phyloP scores from a whole-genome alignment of 805 yeast genomes.

The Nakazawaea peltata region DNA sequence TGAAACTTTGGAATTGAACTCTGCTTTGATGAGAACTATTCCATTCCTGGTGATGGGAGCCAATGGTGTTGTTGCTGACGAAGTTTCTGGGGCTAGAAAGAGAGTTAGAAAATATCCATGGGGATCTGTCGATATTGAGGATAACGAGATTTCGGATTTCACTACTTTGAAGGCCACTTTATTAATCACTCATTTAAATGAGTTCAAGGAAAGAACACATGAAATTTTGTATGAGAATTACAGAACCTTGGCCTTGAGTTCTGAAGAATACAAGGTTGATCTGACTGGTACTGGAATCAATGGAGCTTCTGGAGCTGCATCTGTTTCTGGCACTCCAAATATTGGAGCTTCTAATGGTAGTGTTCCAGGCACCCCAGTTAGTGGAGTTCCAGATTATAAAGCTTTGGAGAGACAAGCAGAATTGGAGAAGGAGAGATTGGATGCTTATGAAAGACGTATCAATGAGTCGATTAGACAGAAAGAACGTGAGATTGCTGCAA shows the following conservation, averaged over 20 bases:
- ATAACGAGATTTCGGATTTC: slow-evolving; percentile 72
- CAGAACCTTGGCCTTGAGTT: slow-evolving; percentile 68
- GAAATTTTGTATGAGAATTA: slow-evolving; percentile 82
- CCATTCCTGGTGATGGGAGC: slow-evolving; percentile 69
- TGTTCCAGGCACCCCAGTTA: neutral
- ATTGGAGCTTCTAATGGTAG: slow-evolving; percentile 1
- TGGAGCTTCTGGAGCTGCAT: too few species aligned
- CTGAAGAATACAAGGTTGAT: slow-evolving; percentile 9
- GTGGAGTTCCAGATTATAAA: slow-evolving; percentile 19
- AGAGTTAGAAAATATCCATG: slow-evolving; percentile 57
- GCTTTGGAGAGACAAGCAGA: slow-evolving; percentile 86
- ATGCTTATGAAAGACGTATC: slow-evolving; percentile 79
- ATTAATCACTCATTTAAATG: slow-evolving; percentile 78
- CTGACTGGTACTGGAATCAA: too few species aligned
- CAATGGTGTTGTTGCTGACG: slow-evolving; percentile 27
- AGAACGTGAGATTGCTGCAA: slow-evolving; percentile 72
- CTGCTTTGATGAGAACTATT: slow-evolving; percentile 33
- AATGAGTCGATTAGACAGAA: slow-evolving; percentile 79
- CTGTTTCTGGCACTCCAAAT: neutral
- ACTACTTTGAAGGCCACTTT: slow-evolving; percentile 71
- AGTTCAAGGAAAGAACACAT: slow-evolving; percentile 82
- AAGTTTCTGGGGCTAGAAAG: slow-evolving; percentile 24
- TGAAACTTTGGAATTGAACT: slow-evolving; percentile 22
- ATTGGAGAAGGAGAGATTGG: slow-evolving; percentile 81
- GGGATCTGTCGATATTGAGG: slow-evolving; percentile 55